Conservation (phyloP, 257 asterid species). For the Fraxinus cuspidata region DNA sequence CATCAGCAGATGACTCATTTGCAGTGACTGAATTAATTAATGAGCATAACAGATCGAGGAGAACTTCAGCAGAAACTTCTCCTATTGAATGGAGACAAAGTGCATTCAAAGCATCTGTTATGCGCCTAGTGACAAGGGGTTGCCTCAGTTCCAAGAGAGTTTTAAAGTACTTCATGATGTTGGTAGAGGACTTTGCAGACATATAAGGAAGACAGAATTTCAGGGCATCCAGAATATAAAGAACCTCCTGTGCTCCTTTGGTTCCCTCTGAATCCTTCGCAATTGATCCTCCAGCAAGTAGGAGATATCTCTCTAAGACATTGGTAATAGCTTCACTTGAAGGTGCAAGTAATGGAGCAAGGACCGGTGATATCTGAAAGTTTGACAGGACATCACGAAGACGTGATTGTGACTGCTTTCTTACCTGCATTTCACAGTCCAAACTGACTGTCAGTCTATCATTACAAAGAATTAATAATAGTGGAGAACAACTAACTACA, state of each 20-base stretch:
- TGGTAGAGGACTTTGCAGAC: slow-evolving; percentile 60
- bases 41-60: slow-evolving; percentile 73
- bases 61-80: slow-evolving; percentile 68
- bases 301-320: slow-evolving; percentile 73
- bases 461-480: neutral
- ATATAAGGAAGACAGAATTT: slow-evolving; percentile 72
- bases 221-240: slow-evolving; percentile 81
- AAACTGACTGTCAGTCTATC: slow-evolving; percentile 14
- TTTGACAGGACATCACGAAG: slow-evolving; percentile 56
- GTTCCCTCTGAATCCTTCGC: slow-evolving; percentile 59
- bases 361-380: slow-evolving; percentile 46
- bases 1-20: slow-evolving; percentile 72
- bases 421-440: slow-evolving; percentile 52
- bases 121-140: slow-evolving; percentile 68
- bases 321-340: slow-evolving; percentile 78
- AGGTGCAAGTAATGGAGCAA: slow-evolving; percentile 50
- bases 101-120: slow-evolving; percentile 66
- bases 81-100: slow-evolving; percentile 61
- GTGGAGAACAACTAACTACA: slow-evolving; percentile 1
- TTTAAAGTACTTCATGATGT: slow-evolving; percentile 68
- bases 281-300: slow-evolving; percentile 80
- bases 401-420: slow-evolving; percentile 69
- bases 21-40: slow-evolving; percentile 57
- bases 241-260: slow-evolving; percentile 75
- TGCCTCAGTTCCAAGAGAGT: slow-evolving; percentile 68